Evolutionary conservation across 2,329 filamentous ascomycete species (phyloP), one percentile per base, ranked within the genome.

Genomic region (Hymenoscyphus albidus): DNA sequence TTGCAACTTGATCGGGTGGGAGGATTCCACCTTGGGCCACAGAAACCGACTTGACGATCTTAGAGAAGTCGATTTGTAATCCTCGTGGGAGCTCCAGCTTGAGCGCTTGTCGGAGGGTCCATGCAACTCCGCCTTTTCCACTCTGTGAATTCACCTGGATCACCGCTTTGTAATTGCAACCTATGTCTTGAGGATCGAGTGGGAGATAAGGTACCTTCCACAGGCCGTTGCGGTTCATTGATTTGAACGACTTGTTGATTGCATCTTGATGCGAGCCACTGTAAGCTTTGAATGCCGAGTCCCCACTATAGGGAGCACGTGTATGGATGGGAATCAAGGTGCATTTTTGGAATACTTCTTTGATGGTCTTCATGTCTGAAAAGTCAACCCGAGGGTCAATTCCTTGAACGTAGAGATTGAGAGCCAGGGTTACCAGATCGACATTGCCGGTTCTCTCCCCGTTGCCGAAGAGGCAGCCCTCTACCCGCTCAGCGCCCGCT

Each of bases 111-210:
- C 60, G 87, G 74, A 97, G 92, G 75, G 97, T 89, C 90, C 91
- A 97, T 60, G 93, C 92, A 65, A 91, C 88, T 70, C 93, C 93
- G 65, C 93, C 93, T 81, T 97, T 97, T 70, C 93, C 93, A 70
- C 87, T 91, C 77, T 97, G 93, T 18, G 90, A 94, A 82, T 97
- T 97, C 84, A 97, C 92, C 65, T 93, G 90, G 75, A 97, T 97
- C 75, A 97, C 89, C 67, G 93, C 93, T 79, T 97, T 92, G 84
- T 97, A 97, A 16, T 88, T 96, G 64, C 92, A 87, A 64, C 93
- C 93, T 67, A 97, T 96, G 72, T 97, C 93, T 74, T 90, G 84
- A 1, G 93, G 93, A 74, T 97, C 93, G 72, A 97, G 83, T 5
- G 93, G 93, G 51, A 97, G 87, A 75, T 97, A 97, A 0, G 93